Conservation (phyloP, 2,329 filamentous ascomycete genomes). For the Periconia macrospinosa region DNA sequence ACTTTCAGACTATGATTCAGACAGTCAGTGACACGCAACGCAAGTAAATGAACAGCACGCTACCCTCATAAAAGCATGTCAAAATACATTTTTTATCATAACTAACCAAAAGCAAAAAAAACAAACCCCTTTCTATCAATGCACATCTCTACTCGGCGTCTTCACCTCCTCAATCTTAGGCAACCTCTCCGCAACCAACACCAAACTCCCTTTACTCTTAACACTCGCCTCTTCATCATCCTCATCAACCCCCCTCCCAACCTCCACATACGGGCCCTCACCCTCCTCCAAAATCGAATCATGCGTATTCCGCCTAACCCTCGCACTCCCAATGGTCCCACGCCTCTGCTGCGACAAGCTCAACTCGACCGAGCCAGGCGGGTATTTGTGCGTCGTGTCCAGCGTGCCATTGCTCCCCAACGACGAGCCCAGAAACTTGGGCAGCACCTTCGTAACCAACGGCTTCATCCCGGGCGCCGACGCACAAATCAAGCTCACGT, state of each 20-base stretch:
- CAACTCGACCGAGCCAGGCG: conserved; percentile 9
- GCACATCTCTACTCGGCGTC: not conserved
- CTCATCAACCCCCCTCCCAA: conserved; percentile 8
- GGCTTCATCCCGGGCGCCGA: conserved; percentile 24
- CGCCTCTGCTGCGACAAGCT: conserved; percentile 10
- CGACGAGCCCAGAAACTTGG: conserved; percentile 20
- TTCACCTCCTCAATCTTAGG: not conserved
- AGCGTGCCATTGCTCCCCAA: conserved; percentile 10
- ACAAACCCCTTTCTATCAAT: not conserved
- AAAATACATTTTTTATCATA: no score
- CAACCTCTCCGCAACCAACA: not conserved
- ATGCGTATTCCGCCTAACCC: conserved; percentile 3
- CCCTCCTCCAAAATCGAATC: conserved; percentile 8
- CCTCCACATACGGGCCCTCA: conserved; percentile 13
- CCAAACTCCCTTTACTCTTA: not conserved
- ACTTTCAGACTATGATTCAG: no score
- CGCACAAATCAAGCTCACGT: conserved; percentile 23
- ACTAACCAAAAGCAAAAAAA: no score
- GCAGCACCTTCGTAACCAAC: conserved; percentile 16
- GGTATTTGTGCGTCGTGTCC: not conserved
- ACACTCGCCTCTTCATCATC: not conserved
- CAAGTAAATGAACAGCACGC: no score
- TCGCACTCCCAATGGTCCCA: conserved; percentile 10
- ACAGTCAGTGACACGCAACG: no score
- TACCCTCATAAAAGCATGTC: no score